Conservation (phyloP, 2,329 filamentous ascomycete genomes). For the Fusarium sp. region DNA sequence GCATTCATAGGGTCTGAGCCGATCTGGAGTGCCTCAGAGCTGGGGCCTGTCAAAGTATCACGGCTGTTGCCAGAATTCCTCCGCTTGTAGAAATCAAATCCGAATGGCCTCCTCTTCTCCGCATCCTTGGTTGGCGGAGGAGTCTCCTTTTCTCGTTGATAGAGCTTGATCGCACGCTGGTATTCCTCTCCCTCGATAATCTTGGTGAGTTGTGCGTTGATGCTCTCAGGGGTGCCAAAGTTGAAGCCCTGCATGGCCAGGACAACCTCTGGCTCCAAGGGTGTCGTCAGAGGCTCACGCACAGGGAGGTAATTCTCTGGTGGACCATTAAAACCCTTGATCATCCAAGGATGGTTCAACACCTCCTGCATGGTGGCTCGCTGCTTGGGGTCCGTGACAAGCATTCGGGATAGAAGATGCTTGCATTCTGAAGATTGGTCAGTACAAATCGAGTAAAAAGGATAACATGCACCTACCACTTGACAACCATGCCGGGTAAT, state of each 20-base stretch:
- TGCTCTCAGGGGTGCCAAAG: conserved; percentile 86
- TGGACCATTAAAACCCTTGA: conserved; percentile 83
- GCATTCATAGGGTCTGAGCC: conserved; percentile 91
- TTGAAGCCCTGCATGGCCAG: conserved; percentile 98
- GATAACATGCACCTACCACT: conserved; percentile 66
- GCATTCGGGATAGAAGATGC: conserved; percentile 90
- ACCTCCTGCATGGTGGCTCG: conserved; percentile 89
- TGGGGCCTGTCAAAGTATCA: conserved; percentile 85
- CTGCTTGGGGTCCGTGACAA: conserved; percentile 90
- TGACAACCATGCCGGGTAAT: conserved; percentile 93
- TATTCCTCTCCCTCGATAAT: conserved; percentile 96
- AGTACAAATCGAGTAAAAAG: conserved; percentile 40
- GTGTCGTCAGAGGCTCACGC: conserved; percentile 84
- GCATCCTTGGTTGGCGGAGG: conserved; percentile 65
- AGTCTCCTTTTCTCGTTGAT: conserved; percentile 70
- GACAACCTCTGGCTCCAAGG: conserved; percentile 82
- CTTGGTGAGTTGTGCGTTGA: conserved; percentile 80
- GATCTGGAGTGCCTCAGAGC: conserved; percentile 80
- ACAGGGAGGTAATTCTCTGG: conserved; percentile 88
- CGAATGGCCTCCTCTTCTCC: conserved; percentile 87
- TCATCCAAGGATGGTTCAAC: conserved; percentile 95
- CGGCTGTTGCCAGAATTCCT: conserved; percentile 87
- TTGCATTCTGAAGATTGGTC: conserved; percentile 76
- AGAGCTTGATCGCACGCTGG: conserved; percentile 77
- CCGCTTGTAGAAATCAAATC: conserved; percentile 96